Evolutionary conservation across 2,329 filamentous ascomycete species (phyloP).

Genomic region (Botrytis medusae): DNA sequence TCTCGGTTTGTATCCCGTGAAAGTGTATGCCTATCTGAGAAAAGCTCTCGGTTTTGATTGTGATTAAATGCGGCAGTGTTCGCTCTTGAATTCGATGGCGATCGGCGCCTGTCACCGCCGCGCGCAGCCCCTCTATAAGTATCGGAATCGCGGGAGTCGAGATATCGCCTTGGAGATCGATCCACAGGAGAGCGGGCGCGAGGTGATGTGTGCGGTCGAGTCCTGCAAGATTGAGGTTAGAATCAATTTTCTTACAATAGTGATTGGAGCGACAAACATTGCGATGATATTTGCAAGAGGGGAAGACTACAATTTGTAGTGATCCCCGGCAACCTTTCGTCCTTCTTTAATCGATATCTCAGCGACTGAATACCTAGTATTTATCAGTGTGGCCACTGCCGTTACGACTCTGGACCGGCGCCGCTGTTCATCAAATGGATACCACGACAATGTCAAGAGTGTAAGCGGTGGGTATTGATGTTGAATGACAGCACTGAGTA

Average conservation of each 20-base stretch:
- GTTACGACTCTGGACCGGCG: background rate
- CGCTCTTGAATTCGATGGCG: conserved; percentile 50
- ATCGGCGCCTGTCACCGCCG: conserved; percentile 37
- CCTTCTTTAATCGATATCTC: background rate
- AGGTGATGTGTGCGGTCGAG: conserved; percentile 31
- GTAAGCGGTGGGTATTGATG: background rate
- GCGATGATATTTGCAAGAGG: conserved; percentile 22
- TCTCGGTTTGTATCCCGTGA: conserved; percentile 33
- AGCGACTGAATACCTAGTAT: background rate
- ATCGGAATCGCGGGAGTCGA: conserved; percentile 21
- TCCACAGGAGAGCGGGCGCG: conserved; percentile 38
- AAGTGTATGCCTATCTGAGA: conserved; percentile 19
- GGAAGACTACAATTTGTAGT: background rate
- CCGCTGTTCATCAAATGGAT: background rate
- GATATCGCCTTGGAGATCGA: conserved; percentile 21
- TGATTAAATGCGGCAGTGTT: conserved; percentile 16
- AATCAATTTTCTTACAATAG: background rate
- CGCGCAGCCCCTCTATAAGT: conserved; percentile 35
- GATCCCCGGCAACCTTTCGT: background rate
- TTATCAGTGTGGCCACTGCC: background rate
- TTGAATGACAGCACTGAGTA: background rate
- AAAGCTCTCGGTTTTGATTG: conserved; percentile 19
- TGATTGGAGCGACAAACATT: background rate
- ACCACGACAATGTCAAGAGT: background rate
- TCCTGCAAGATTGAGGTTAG: background rate